Percentiles rank a stretch among this genome's conserved stretches.
phyloP scores from a whole-genome alignment of 140 eudicot genomes.

The Anethum foeniculum region DNA sequence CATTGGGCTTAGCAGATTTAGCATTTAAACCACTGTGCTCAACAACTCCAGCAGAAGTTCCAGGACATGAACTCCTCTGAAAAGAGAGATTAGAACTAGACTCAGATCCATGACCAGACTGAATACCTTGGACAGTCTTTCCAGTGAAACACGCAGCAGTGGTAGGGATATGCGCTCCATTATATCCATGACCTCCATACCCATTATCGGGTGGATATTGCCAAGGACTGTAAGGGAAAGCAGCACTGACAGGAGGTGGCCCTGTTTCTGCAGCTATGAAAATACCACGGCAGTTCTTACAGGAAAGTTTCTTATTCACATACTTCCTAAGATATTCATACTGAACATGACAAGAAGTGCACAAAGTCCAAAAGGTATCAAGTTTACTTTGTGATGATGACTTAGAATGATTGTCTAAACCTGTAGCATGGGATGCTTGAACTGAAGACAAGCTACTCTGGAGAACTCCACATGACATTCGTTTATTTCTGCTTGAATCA shows the following conservation, averaged over 20 bases:
- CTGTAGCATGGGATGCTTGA: conserved; percentile 14
- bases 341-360: conserved; percentile 85
- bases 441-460: conserved; percentile 5
- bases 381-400: conserved; percentile 28
- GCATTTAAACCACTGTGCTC: conserved; percentile 42
- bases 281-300: conserved; percentile 86
- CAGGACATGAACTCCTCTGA: conserved; percentile 48
- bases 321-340: conserved; percentile 86
- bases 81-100: conserved; percentile 45
- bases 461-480: conserved; percentile 19
- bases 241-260: conserved; percentile 28
- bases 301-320: conserved; percentile 72
- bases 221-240: conserved; percentile 51
- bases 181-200: conserved; percentile 38
- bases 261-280: conserved; percentile 55
- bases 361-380: conserved; percentile 86
- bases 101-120: conserved; percentile 50
- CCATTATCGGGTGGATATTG: conserved; percentile 55
- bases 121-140: conserved; percentile 42
- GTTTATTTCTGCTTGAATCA: conserved; percentile 50
- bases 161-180: conserved; percentile 26
- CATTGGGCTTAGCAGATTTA: conserved; percentile 31
- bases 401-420: conserved; percentile 18
- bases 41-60: conserved; percentile 30
- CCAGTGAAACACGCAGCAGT: conserved; percentile 26